Evolutionary conservation across 805 yeast genomes (phyloP).

Genomic region (Saccharomycopsis amapae): DNA sequence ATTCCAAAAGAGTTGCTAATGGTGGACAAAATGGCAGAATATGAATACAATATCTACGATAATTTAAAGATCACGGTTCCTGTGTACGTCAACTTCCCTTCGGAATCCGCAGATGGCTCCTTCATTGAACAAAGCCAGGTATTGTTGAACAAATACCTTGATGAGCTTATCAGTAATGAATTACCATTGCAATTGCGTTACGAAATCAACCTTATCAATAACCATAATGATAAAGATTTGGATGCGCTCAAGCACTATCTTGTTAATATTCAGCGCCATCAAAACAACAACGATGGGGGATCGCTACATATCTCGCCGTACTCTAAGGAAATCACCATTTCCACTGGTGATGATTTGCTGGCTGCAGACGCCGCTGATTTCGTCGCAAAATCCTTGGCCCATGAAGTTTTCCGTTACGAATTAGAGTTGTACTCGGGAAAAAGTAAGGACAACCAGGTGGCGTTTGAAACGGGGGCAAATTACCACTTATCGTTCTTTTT

Average conservation of each 20-base stretch:
- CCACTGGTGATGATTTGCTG: constrained; percentile 33
- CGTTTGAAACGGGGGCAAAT: constrained; percentile 38
- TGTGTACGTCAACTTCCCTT: constrained; percentile 35
- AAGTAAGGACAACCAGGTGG: constrained; percentile 3
- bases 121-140: constrained; percentile 32
- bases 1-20: constrained; percentile 60
- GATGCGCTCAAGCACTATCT: constrained; percentile 31
- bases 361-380: constrained; percentile 42
- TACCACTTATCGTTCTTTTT: constrained; percentile 74
- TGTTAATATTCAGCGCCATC: constrained; percentile 30
- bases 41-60: constrained; percentile 27
- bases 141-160: constrained; percentile 30
- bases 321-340: constrained; percentile 28
- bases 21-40: constrained; percentile 32
- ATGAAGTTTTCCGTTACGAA: constrained; percentile 30
- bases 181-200: constrained; percentile 29
- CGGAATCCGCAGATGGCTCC: constrained; percentile 28
- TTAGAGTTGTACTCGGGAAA: constrained; percentile 22
- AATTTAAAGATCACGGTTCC: constrained; percentile 34
- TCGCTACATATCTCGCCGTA: constrained; percentile 31
- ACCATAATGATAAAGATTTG: constrained; percentile 23
- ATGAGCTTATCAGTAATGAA: constrained; percentile 22
- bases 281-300: constrained; percentile 27
- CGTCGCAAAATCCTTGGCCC: constrained; percentile 31
- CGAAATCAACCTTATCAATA: constrained; percentile 23